Evolutionary conservation across 805 yeast species (phyloP), one percentile per base, ranked within the genome.

Genomic region (Millerago galiae): DNA sequence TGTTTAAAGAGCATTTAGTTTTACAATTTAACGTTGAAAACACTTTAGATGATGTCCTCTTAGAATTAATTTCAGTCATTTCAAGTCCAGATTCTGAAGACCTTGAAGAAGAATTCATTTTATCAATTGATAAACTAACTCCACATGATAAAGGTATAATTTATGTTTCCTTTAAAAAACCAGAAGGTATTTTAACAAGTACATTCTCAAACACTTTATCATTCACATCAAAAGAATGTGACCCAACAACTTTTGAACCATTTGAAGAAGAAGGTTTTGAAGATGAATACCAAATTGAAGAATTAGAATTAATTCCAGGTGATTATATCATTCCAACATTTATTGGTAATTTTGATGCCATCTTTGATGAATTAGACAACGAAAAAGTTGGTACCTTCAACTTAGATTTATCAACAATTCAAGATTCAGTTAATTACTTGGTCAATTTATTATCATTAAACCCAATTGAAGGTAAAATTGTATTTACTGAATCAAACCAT

Each of bases 201-300:
- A 68, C 75, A 2, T 77, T 91, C 54, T 72, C 75, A 36, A 84
- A 83, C 61, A 75, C 79, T 8, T 70, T 91, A 47, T 72, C 81
- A 17, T 91, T 83, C 68, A 77, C 81, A 15, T 74, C 88, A 38
- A 83, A 80, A 63, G 98, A 91, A 60, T 70, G 85, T 50, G 83
- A 87, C 52, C 81, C 87, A 37, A 72, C 75, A 9, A 81, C 89
- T 13, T 80, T 81, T 16, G 77, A 74, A 48, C 74, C 83, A 39
- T 75, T 74, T 45, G 82, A 75, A 36, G 79, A 74, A 38, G 86
- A 79, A 36, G 97, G 96, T 14, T 86, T 82, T 73, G 84, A 83
- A 51, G 98, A 93, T 63, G 96, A 90, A 64, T 93, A 91, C 65
- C 93, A 83, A 60, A 77, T 93, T 51, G 97, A 88, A 63, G 83